Conservation (phyloP, 176 grass and related monocot genomes). For the Calamus simplicifolius region DNA sequence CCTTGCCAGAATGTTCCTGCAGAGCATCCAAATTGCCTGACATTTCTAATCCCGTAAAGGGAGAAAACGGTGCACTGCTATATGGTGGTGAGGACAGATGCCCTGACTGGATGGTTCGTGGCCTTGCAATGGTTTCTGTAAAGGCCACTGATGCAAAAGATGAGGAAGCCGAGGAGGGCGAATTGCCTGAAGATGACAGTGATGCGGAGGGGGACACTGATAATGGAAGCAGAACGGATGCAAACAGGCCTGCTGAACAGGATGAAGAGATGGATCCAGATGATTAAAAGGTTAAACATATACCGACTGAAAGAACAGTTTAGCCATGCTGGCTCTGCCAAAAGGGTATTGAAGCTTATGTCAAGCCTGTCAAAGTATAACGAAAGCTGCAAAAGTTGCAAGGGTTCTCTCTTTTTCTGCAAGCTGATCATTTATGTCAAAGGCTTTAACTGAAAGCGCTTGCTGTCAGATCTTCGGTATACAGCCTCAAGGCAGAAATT, state of each 20-base stretch:
- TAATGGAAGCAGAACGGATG: conserved; percentile 27
- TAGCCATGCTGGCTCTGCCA: conserved; percentile 20
- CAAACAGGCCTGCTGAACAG: conserved; percentile 52
- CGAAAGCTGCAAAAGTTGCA: conserved; percentile 8
- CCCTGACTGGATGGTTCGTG: conserved; percentile 55
- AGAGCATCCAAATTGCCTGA: conserved; percentile 28
- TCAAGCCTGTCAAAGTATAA: neutral
- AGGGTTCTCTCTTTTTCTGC: neutral
- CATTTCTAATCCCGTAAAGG: conserved; percentile 22
- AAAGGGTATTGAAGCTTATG: neutral
- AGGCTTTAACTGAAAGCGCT: neutral
- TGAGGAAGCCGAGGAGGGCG: conserved; percentile 50
- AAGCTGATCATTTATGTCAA: conserved; percentile 6
- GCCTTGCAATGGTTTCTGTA: conserved; percentile 19
- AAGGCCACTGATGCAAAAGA: conserved; percentile 47
- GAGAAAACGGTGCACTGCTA: conserved; percentile 7
- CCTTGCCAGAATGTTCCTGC: conserved; percentile 75
- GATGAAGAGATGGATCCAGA: conserved; percentile 98
- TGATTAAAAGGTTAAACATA: conserved; percentile 36
- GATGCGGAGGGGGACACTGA: conserved; percentile 44
- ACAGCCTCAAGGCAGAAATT: conserved; percentile 30
- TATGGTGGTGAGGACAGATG: conserved; percentile 65
- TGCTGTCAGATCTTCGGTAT: conserved; percentile 8
- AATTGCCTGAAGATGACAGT: conserved; percentile 59
- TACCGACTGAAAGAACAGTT: neutral